A percentile compares a stretch with the other conserved stretches of the same genome.
These are phyloP conservation scores for Fallopia convolvulus DNA, from an alignment of 148 eudicot genomes.

Conservation along the genomic window DNA sequence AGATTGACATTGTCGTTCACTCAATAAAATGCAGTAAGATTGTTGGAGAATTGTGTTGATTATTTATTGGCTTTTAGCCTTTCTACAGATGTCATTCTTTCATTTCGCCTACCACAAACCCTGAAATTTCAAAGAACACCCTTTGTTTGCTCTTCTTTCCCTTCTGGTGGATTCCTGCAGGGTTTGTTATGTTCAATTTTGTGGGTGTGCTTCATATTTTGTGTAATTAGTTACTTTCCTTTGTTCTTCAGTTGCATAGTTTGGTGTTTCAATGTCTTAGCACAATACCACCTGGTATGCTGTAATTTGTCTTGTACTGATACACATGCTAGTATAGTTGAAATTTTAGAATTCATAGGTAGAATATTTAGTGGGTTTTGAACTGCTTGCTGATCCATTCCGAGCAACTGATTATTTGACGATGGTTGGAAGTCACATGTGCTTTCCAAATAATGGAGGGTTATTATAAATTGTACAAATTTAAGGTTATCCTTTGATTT, in stretches of 20 bases:
- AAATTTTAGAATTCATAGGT: not conserved
- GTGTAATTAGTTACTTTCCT: not conserved
- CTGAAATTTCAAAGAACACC: not conserved
- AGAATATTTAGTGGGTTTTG: not conserved
- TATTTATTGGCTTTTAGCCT: too few species aligned
- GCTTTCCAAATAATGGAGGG: conserved; percentile 1
- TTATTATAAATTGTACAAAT: not conserved
- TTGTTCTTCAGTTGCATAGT: not conserved
- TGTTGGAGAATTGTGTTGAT: too few species aligned
- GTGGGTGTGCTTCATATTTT: not conserved
- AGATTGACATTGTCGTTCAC: conserved; percentile 94
- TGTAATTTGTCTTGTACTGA: not conserved
- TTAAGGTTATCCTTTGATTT: not conserved
- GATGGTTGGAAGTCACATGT: not conserved
- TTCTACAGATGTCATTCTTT: too few species aligned
- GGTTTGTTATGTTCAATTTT: not conserved
- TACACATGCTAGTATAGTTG: not conserved
- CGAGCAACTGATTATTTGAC: not conserved
- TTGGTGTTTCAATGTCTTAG: not conserved
- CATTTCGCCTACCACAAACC: conserved; percentile 1
- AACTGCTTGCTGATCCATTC: not conserved
- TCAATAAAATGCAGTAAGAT: too few species aligned
- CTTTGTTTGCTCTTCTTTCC: not conserved
- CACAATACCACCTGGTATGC: conserved; percentile 7
- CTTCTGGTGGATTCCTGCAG: conserved; percentile 2